Evolutionary conservation across 495 filamentous ascomycete species (phyloP).

Genomic region (Penicillium canariense): DNA sequence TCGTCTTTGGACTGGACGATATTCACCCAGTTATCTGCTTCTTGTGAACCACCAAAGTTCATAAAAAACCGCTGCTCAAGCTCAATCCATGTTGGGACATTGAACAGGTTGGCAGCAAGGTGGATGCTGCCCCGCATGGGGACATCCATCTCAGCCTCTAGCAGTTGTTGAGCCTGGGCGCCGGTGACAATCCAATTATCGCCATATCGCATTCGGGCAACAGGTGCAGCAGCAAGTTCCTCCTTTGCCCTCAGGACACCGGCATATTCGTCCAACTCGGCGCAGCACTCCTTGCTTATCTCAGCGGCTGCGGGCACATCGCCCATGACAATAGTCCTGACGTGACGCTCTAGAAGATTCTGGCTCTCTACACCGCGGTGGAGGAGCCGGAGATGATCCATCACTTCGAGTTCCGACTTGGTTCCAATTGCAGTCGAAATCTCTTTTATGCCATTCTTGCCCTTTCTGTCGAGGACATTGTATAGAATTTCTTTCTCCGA

Average conservation of each 20-base stretch:
- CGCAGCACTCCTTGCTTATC: slow-evolving; percentile 61
- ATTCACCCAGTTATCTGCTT: slow-evolving; percentile 65
- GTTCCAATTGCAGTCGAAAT: slow-evolving; percentile 64
- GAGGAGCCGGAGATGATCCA: slow-evolving; percentile 62
- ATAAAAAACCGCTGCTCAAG: slow-evolving; percentile 72
- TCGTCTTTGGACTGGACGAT: slow-evolving; percentile 44
- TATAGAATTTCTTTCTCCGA: slow-evolving; percentile 72
- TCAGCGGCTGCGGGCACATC: slow-evolving; percentile 72
- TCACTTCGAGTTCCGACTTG: slow-evolving; percentile 74
- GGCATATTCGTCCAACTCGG: slow-evolving; percentile 65
- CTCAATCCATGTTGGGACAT: slow-evolving; percentile 57
- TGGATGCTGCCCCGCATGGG: slow-evolving; percentile 33
- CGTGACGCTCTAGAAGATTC: slow-evolving; percentile 25
- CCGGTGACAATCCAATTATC: slow-evolving; percentile 56
- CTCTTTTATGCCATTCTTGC: slow-evolving; percentile 54
- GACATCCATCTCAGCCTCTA: slow-evolving; percentile 22
- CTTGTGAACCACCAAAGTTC: slow-evolving; percentile 56
- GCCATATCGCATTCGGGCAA: slow-evolving; percentile 54
- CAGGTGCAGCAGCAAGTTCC: slow-evolving; percentile 50
- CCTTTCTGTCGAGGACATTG: slow-evolving; percentile 57
- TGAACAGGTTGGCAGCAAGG: slow-evolving; percentile 57
- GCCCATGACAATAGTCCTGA: slow-evolving; percentile 25
- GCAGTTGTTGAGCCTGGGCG: slow-evolving; percentile 21
- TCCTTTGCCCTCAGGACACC: slow-evolving; percentile 58
- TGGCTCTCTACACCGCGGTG: slow-evolving; percentile 43